Evolutionary conservation across 371 early-diverging fungal genomes (phyloP).

Genomic region (Rhizopus microsporus): DNA sequence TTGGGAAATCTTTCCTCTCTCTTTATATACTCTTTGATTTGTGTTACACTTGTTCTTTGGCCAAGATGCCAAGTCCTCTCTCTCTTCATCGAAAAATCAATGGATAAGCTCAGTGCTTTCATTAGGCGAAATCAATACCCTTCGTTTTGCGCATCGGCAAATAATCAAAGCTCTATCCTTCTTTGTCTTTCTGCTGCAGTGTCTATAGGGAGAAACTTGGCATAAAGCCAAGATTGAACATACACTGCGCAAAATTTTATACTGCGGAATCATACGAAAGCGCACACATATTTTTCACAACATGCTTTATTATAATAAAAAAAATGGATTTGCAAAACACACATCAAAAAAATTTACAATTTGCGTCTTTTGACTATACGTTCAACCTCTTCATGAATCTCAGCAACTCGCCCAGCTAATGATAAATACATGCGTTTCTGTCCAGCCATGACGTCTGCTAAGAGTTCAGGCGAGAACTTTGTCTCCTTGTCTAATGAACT

Average conservation of each 20-base stretch:
- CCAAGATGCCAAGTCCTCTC: background rate
- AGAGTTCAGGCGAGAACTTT: slow-evolving; percentile 1
- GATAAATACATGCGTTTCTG: slow-evolving; percentile 18
- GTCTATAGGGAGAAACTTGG: too few species aligned
- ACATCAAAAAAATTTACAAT: slow-evolving; percentile 4
- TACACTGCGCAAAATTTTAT: background rate
- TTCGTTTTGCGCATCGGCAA: too few species aligned
- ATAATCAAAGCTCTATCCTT: too few species aligned
- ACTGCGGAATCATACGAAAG: too few species aligned
- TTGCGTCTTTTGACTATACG: slow-evolving; percentile 19
- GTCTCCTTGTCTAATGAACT: slow-evolving; percentile 5
- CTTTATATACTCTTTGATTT: background rate
- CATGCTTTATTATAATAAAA: background rate
- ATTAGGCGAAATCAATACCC: background rate
- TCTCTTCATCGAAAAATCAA: too few species aligned
- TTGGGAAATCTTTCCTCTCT: background rate
- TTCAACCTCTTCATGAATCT: slow-evolving; percentile 20
- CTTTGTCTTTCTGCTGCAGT: too few species aligned
- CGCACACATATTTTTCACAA: background rate
- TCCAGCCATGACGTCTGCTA: slow-evolving; percentile 6
- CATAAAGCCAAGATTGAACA: too few species aligned
- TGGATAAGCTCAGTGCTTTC: background rate
- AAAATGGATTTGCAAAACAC: background rate
- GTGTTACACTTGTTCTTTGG: background rate
- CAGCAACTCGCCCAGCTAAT: slow-evolving; percentile 23